phyloP scores from a whole-genome alignment of 345 rosid species.

The Camelina laxa region DNA sequence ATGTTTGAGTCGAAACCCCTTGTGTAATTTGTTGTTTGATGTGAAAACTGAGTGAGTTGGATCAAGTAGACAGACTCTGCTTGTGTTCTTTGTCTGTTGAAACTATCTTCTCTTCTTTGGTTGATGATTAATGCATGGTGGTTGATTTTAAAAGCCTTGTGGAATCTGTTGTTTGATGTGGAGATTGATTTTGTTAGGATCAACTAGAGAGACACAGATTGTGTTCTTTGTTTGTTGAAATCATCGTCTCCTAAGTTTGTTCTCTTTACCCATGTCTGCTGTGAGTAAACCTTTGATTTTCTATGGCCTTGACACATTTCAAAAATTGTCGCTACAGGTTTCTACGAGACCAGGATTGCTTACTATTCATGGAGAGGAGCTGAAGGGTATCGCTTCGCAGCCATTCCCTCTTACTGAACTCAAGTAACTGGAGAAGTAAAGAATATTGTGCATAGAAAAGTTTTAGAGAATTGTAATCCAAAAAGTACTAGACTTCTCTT shows the following conservation, averaged over 20 bases:
- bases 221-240: conserved; percentile 7
- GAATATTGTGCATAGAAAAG: conserved; percentile 32
- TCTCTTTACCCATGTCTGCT: conserved; percentile 4
- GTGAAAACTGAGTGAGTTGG: conserved; percentile 3
- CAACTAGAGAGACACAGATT: background rate
- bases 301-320: conserved; percentile 15
- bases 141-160: background rate
- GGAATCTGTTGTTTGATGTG: background rate
- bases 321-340: conserved; percentile 56
- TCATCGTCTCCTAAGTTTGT: background rate
- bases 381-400: conserved; percentile 73
- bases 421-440: conserved; percentile 17
- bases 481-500: background rate
- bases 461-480: conserved; percentile 6
- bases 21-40: background rate
- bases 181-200: background rate
- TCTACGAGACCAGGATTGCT: conserved; percentile 86
- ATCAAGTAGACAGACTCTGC: background rate
- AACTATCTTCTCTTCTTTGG: background rate
- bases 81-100: background rate
- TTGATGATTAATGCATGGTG: background rate
- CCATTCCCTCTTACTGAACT: conserved; percentile 78
- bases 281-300: background rate
- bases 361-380: conserved; percentile 94
- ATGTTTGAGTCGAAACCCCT: background rate